These are phyloP conservation scores for Lachnellula arida DNA, from an alignment of 2,329 filamentous ascomycete species.

Conservation along the genomic window DNA sequence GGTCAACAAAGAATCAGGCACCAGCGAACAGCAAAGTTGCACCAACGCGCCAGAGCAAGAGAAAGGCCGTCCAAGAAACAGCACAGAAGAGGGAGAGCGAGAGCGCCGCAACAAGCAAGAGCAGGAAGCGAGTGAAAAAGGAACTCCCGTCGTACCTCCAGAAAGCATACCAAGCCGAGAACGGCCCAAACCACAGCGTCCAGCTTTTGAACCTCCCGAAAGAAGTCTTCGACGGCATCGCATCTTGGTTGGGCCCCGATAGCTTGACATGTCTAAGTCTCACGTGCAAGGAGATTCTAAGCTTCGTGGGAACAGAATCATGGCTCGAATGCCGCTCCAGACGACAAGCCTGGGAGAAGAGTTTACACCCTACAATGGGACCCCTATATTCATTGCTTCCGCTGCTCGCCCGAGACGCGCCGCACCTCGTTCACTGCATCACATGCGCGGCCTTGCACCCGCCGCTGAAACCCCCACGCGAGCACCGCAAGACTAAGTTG, in stretches of 20 bases:
- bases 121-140: not conserved
- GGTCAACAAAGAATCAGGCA: not conserved
- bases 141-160: not conserved
- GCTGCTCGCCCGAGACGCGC: not conserved
- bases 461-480: slow-evolving; percentile 2
- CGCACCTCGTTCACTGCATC: not conserved
- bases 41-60: not conserved
- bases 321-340: slow-evolving; percentile 4
- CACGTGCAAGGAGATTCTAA: slow-evolving; percentile 4
- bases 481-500: slow-evolving; percentile 2
- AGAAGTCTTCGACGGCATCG: not conserved
- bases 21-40: not conserved
- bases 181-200: not conserved
- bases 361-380: fast-evolving
- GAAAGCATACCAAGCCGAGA: not conserved
- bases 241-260: not conserved
- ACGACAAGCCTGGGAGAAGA: not conserved
- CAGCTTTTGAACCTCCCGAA: not conserved
- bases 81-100: not conserved
- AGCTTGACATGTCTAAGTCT: slow-evolving; percentile 2
- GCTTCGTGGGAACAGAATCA: slow-evolving; percentile 1
- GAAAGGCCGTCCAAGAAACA: not conserved
- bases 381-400: not conserved
- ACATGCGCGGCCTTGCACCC: not conserved
- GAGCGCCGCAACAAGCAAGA: not conserved